Evolutionary conservation across 192 early-diverging fungal species (phyloP).

Genomic region (Obelidium mucronatum): DNA sequence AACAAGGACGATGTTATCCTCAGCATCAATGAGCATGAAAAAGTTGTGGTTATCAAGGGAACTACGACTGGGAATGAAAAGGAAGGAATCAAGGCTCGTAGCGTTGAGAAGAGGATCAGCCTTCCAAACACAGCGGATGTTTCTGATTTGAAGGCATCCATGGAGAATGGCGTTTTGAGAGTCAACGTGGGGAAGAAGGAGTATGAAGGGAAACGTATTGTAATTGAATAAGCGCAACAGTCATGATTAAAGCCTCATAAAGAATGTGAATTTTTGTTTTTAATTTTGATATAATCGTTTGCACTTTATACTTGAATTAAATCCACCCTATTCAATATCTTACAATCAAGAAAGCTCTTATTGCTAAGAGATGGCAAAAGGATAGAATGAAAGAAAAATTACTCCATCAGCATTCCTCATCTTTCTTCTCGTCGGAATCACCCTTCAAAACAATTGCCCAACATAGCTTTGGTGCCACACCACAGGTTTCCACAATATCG

Average conservation of each 20-base stretch:
- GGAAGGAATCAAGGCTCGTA: conserved; percentile 7
- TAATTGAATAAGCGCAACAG: conserved; percentile 14
- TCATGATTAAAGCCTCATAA: too few relatives aligned
- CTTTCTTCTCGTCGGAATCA: too few relatives aligned
- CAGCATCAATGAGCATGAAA: conserved; percentile 32
- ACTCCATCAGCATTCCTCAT: too few relatives aligned
- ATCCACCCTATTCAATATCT: too few relatives aligned
- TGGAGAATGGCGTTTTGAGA: conserved; percentile 36
- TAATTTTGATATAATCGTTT: too few relatives aligned
- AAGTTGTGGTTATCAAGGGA: conserved; percentile 30
- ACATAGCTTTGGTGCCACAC: neutral
- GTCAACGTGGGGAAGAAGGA: conserved; percentile 32
- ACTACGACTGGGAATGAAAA: neutral
- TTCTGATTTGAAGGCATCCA: conserved; percentile 23
- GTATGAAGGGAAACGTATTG: conserved; percentile 31
- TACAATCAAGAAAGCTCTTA: too few relatives aligned
- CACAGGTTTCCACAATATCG: neutral
- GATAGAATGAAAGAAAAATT: too few relatives aligned
- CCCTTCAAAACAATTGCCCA: conserved; percentile 22
- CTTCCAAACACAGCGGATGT: conserved; percentile 27
- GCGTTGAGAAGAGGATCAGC: conserved; percentile 20
- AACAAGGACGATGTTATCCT: conserved; percentile 25
- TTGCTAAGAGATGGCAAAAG: too few relatives aligned
- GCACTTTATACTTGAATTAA: too few relatives aligned
- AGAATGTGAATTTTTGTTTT: too few relatives aligned